These are phyloP conservation scores for Chaetomium strumarium DNA, from an alignment of 2,329 filamentous ascomycete species.

Conservation along the genomic window DNA sequence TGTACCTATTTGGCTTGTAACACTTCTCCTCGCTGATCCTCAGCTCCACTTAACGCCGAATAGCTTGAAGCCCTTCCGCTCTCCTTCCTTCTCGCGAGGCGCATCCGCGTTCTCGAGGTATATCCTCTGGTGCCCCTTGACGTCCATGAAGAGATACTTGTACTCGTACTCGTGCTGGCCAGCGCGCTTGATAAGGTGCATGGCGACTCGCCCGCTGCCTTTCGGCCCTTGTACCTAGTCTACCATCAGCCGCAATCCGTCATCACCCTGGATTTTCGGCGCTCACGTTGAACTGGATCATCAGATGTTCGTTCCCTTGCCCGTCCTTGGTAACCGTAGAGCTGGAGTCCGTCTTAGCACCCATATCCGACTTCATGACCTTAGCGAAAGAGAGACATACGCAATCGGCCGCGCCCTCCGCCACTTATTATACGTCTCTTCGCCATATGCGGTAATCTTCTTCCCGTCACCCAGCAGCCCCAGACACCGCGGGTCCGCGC, in stretches of 20 bases:
- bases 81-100: slow-evolving; percentile 24
- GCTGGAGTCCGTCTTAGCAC: slow-evolving; percentile 35
- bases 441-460: slow-evolving; percentile 75
- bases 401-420: slow-evolving; percentile 58
- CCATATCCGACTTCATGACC: not conserved
- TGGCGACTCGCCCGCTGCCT: slow-evolving; percentile 64
- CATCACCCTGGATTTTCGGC: not conserved
- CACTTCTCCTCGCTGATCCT: slow-evolving; percentile 3
- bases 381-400: slow-evolving; percentile 33
- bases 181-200: slow-evolving; percentile 69
- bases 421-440: slow-evolving; percentile 78
- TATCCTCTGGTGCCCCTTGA: slow-evolving; percentile 62
- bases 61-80: slow-evolving; percentile 45
- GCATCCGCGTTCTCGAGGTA: slow-evolving; percentile 59
- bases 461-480: slow-evolving; percentile 68
- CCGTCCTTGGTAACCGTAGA: slow-evolving; percentile 64
- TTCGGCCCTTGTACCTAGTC: slow-evolving; percentile 67
- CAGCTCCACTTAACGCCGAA: slow-evolving; percentile 57
- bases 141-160: slow-evolving; percentile 72
- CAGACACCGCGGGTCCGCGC: slow-evolving; percentile 62
- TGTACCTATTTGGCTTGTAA: not conserved
- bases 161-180: slow-evolving; percentile 68
- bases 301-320: slow-evolving; percentile 70
- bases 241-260: slow-evolving; percentile 22
- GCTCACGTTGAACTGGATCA: slow-evolving; percentile 77